Percentiles rank a stretch among this genome's conserved stretches.
These are phyloP conservation scores for Stropharia rugosoannulata DNA, from an alignment of 768 basidiomycete genomes.

Conservation along the genomic window DNA sequence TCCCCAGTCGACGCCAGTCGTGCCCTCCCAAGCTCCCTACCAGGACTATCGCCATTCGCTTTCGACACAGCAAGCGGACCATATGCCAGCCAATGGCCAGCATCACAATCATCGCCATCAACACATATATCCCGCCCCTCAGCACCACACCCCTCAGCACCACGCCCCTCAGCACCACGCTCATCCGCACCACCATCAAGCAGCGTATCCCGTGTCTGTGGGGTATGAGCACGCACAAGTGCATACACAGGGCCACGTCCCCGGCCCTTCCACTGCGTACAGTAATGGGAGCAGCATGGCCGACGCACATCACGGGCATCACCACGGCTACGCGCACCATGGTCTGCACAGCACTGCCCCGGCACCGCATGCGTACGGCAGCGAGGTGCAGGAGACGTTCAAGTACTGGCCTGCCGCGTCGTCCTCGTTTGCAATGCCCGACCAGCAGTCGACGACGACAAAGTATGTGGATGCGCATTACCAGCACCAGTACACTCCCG, in stretches of 20 bases:
- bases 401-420: slow-evolving; percentile 33
- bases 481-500: slow-evolving; percentile 46
- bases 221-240: too few relatives aligned
- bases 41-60: slow-evolving; percentile 3
- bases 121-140: background rate
- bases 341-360: slow-evolving; percentile 1
- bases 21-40: background rate
- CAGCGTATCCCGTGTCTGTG: too few relatives aligned
- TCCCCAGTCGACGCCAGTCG: background rate
- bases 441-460: slow-evolving; percentile 15
- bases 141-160: background rate
- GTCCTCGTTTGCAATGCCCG: slow-evolving; percentile 22
- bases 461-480: slow-evolving; percentile 16
- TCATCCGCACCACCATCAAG: slow-evolving; percentile 10
- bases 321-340: background rate
- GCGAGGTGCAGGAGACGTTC: slow-evolving; percentile 16
- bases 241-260: background rate
- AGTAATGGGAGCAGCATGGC: slow-evolving; percentile 6
- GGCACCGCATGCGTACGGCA: background rate
- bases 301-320: slow-evolving; percentile 10
- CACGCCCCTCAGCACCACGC: slow-evolving; percentile 13
- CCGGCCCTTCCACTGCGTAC: background rate
- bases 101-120: slow-evolving; percentile 12
- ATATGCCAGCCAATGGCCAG: slow-evolving; percentile 22
- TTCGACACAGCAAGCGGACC: slow-evolving; percentile 17